Evolutionary conservation across 1,284 basidiomycete species (phyloP).

Genomic region (Ustilago trichophora): DNA sequence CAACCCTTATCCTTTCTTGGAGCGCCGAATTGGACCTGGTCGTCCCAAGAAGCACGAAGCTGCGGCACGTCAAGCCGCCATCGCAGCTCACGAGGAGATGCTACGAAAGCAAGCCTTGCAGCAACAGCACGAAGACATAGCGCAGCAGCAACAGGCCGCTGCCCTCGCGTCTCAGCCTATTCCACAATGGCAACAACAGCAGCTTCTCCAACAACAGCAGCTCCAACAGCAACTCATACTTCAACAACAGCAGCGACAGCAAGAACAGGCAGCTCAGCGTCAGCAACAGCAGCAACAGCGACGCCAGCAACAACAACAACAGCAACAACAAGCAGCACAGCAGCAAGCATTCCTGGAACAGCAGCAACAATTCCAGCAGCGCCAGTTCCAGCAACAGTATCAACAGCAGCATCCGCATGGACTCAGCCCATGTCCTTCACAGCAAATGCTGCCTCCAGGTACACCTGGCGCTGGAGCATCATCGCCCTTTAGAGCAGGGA

Average conservation of each 20-base stretch:
- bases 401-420: slow-evolving; percentile 18
- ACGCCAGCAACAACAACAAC: slow-evolving; percentile 22
- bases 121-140: slow-evolving; percentile 19
- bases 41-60: slow-evolving; percentile 46
- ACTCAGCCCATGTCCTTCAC: slow-evolving; percentile 8
- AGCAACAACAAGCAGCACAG: slow-evolving; percentile 16
- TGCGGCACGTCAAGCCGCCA: slow-evolving; percentile 37
- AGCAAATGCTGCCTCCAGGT: slow-evolving; percentile 23
- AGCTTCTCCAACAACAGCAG: slow-evolving; percentile 36
- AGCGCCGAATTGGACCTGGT: slow-evolving; percentile 39
- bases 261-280: slow-evolving; percentile 4
- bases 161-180: slow-evolving; percentile 18
- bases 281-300: slow-evolving; percentile 24
- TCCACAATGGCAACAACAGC: slow-evolving; percentile 38
- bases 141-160: slow-evolving; percentile 26
- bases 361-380: slow-evolving; percentile 19
- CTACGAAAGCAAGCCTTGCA: slow-evolving; percentile 21
- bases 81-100: slow-evolving; percentile 32
- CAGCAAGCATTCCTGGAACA: slow-evolving; percentile 25
- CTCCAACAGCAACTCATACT: slow-evolving; percentile 15
- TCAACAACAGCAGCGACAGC: slow-evolving; percentile 21
- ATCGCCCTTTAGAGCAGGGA: slow-evolving; percentile 17
- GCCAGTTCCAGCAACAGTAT: slow-evolving; percentile 2
- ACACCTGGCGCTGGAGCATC: not conserved
- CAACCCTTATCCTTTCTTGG: slow-evolving; percentile 37